Percentiles rank a stretch among this genome's conserved stretches.
Evolutionary conservation across 352 stramenopile species (phyloP).

Genomic region (Globisporangium nagaii): DNA sequence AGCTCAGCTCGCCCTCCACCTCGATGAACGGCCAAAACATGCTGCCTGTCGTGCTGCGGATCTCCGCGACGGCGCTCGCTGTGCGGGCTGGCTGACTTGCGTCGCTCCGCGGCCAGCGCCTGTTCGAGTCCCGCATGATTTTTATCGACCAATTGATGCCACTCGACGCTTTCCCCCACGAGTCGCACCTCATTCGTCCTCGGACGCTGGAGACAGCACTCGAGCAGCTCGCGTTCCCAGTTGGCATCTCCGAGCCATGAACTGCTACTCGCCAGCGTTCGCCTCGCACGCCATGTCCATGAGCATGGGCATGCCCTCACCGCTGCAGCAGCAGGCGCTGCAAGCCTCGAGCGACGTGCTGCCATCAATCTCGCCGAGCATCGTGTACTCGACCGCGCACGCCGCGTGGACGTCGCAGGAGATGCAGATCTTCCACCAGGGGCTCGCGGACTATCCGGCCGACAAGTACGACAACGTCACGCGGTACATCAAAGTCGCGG

Average conservation of each 20-base stretch:
- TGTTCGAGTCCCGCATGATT: not conserved
- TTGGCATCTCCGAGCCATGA: not conserved
- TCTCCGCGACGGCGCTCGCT: not conserved
- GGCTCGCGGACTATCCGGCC: constrained; percentile 44
- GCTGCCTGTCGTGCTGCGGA: not conserved
- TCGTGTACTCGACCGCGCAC: constrained; percentile 57
- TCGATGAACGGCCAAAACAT: constrained; percentile 80
- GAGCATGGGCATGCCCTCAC: constrained; percentile 9
- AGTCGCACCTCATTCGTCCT: constrained; percentile 1
- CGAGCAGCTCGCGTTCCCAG: not conserved
- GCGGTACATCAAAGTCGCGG: constrained; percentile 80
- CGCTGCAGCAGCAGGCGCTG: not conserved
- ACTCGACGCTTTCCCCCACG: too few species aligned
- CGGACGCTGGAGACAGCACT: not conserved
- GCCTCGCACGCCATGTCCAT: constrained; percentile 5
- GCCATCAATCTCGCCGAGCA: constrained; percentile 51
- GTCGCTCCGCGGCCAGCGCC: not conserved
- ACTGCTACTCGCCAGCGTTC: constrained; percentile 8
- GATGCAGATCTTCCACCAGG: constrained; percentile 55
- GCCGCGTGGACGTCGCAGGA: constrained; percentile 55
- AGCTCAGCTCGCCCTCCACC: constrained; percentile 44
- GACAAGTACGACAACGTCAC: constrained; percentile 74
- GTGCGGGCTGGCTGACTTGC: not conserved
- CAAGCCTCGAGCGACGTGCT: constrained; percentile 11
- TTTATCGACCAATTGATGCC: too few species aligned